phyloP scores from a whole-genome alignment of 1,284 basidiomycete species.

The Veloporphyrellus conicus region DNA sequence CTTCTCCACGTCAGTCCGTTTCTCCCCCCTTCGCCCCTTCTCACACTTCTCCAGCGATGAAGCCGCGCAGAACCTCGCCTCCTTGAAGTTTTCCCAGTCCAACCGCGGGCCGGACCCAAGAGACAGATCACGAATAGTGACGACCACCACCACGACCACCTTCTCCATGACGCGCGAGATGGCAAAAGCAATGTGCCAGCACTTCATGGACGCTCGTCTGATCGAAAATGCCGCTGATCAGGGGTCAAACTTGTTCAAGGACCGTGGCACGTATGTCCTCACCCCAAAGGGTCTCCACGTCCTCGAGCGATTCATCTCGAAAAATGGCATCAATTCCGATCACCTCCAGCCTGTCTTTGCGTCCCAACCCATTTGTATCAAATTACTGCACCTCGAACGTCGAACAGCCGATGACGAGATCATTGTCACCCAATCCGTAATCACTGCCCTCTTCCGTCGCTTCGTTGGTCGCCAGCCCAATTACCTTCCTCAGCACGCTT shows the following conservation, averaged over 20 bases:
- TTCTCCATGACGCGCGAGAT: slow-evolving; percentile 99
- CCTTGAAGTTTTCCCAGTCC: slow-evolving; percentile 98
- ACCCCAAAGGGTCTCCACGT: slow-evolving; percentile 98
- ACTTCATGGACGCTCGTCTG: slow-evolving; percentile 97
- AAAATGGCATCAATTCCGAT: slow-evolving; percentile 96
- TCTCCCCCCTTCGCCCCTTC: slow-evolving; percentile 7
- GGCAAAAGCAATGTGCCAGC: slow-evolving; percentile 99
- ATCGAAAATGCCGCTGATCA: slow-evolving; percentile 96
- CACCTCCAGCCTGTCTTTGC: slow-evolving; percentile 88
- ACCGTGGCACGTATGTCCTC: slow-evolving; percentile 91
- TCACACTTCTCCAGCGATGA: slow-evolving; percentile 68
- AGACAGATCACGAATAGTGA: slow-evolving; percentile 94
- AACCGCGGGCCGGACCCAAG: slow-evolving; percentile 97
- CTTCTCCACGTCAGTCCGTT: slow-evolving; percentile 79
- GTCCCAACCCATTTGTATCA: slow-evolving; percentile 95
- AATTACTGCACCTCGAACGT: slow-evolving; percentile 94
- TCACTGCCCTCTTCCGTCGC: slow-evolving; percentile 92
- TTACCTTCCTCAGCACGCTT: slow-evolving; percentile 50
- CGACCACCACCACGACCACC: slow-evolving; percentile 98
- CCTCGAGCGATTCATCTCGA: slow-evolving; percentile 97
- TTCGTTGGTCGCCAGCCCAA: slow-evolving; percentile 88
- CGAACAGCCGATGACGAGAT: slow-evolving; percentile 94
- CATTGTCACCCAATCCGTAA: slow-evolving; percentile 88
- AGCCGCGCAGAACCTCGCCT: slow-evolving; percentile 89
- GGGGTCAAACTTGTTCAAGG: slow-evolving; percentile 87